Evolutionary conservation across 331 rosid species (phyloP), one percentile per base, ranked within the genome.

Genomic region (Acacia pycnantha): DNA sequence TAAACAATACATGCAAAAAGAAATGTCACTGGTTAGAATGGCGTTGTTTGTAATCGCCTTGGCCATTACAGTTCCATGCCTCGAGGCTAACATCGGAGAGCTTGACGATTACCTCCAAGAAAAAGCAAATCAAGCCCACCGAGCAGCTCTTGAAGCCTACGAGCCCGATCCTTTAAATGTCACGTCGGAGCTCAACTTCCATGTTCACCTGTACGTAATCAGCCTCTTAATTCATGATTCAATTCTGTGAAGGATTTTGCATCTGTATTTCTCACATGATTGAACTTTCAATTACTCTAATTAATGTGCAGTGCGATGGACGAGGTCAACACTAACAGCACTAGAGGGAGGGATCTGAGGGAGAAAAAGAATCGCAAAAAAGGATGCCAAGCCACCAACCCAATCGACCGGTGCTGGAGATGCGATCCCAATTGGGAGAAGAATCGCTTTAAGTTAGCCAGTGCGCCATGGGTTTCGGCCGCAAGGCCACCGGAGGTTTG

Each of bases 401-500:
- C 98, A 1, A 94, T 94, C 8, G 98, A 94, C 79, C 79, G 82
- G 21, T 94, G 98, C 80, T 94, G 97, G 98, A 78, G 97, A 24
- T 94, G 98, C 75, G n/a, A 40, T n/a, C 2, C 0, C 2, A 26
- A 91, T 29, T 94, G 98, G 98, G 95, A 90, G 8, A 1, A 8
- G 0, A 62, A 90, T n/a, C 86, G 98, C 0, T 86, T 68, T 40
- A 67, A 3, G 15, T 59, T 94, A 7, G 94, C 91, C 15, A 16
- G 21, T 94, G 98, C 21, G 87, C 74, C 9, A 87, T 76, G 0
- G 97, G 98, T 0, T 94, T 94, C 31, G 98, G 97, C 24, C 72
- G 88, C 26, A 83, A 50, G 21, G 84, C 97, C 43, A 78, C 81
- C 0, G 97, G 98, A 10, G 98, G 97, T 3, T 46, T 8, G 53